These are phyloP conservation scores for Coffea humblotiana DNA, from an alignment of 305 asterid species.

Conservation along the genomic window DNA sequence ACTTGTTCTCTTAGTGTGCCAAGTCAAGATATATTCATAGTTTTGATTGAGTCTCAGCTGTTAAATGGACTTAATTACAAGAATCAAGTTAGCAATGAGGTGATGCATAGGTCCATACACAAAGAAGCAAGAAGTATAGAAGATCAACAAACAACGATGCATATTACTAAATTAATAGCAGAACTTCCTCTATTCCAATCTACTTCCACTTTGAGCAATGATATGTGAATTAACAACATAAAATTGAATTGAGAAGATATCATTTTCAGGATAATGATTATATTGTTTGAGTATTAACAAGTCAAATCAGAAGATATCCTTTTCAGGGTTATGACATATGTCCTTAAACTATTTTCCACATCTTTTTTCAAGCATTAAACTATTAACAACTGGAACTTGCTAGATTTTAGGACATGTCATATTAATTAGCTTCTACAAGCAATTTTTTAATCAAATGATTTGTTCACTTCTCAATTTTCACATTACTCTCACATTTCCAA, in stretches of 20 bases:
- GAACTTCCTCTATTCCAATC: not conserved
- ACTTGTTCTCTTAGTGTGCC: not conserved
- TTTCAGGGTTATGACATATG: not conserved
- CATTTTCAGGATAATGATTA: not conserved
- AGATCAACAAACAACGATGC: no score
- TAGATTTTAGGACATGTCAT: not conserved
- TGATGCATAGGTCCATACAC: not conserved
- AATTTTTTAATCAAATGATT: no score
- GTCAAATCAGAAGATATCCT: not conserved
- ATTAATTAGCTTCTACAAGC: not conserved
- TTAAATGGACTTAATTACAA: not conserved
- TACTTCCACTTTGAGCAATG: no score
- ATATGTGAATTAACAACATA: no score
- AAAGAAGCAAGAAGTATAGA: not conserved
- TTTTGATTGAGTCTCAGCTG: not conserved
- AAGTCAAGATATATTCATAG: not conserved
- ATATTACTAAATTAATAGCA: not conserved
- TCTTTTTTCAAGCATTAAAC: no score
- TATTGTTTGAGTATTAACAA: not conserved
- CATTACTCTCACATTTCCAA: no score
- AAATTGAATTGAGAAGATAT: not conserved
- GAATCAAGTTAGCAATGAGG: not conserved
- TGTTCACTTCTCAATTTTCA: not conserved
- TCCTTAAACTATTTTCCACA: not conserved
- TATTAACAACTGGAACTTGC: not conserved